Conservation (phyloP, 148 eudicot species). For the Fallopia convolvulus region DNA sequence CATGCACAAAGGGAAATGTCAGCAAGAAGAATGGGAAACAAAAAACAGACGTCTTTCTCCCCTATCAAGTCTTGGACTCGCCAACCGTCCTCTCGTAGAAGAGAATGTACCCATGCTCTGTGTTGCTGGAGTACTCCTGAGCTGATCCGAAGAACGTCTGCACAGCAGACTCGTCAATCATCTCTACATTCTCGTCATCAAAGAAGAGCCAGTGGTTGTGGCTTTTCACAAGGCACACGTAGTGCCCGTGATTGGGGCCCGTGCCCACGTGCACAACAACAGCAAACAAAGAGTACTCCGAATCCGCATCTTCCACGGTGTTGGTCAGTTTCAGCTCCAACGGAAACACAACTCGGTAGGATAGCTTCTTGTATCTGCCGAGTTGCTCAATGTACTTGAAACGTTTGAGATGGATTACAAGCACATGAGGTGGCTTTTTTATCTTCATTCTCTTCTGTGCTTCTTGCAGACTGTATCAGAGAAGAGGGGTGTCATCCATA, state of each 20-base stretch:
- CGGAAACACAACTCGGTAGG: slow-evolving; percentile 79
- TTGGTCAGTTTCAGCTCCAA: slow-evolving; percentile 68
- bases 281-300: slow-evolving; percentile 68
- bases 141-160: slow-evolving; percentile 79
- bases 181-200: slow-evolving; percentile 81
- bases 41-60: neutral
- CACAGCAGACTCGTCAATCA: slow-evolving; percentile 70
- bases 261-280: slow-evolving; percentile 78
- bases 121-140: slow-evolving; percentile 73
- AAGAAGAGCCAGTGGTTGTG: slow-evolving; percentile 81
- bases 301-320: slow-evolving; percentile 65
- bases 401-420: slow-evolving; percentile 75
- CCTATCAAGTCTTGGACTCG: neutral
- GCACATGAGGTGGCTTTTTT: slow-evolving; percentile 72
- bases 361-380: slow-evolving; percentile 64
- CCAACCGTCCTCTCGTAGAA: slow-evolving; percentile 33
- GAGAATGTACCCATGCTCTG: slow-evolving; percentile 72
- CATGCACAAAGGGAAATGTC: neutral
- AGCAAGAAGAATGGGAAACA: neutral
- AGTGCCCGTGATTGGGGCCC: slow-evolving; percentile 86
- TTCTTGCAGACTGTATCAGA: slow-evolving; percentile 66
- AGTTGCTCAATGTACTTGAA: slow-evolving; percentile 82
- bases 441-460: slow-evolving; percentile 95
- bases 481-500: neutral
- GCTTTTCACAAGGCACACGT: slow-evolving; percentile 79